Evolutionary conservation across 2,329 filamentous ascomycete genomes (phyloP), one percentile per base, ranked within the genome.

Genomic region (Penicillium sp.): DNA sequence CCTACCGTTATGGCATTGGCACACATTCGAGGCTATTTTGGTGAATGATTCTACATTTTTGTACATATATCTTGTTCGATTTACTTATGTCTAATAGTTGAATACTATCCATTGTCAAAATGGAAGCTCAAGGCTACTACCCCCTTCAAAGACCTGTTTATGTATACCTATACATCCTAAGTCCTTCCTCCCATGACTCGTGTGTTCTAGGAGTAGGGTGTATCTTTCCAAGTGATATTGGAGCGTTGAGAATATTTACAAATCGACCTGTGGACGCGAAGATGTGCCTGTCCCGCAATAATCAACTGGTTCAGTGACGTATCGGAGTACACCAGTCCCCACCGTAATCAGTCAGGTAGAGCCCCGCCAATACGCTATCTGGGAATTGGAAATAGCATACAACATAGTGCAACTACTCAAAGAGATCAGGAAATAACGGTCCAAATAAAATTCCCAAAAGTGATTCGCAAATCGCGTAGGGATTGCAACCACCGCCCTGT

Each of bases 321-420:
- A 62, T 53, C 62, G 62, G 62, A 63, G 62, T 57, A 64, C 61
- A 55, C 57, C 52, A 60, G 62, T 65, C 61, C 62, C 62, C 62
- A 63, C 61, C 58, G 10, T 51, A 55, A 47, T 62, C 60, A 10
- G 35, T 38, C 36, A 39, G n/a, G 51, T 48, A 45, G 51, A 52
- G 48, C 62, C 62, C 62, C 61, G 58, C 62, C 59, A 59, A 55
- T 51, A 40, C 38, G 55, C 56, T 60, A 58, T 58, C 58, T 49
- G 51, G 51, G 34, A 29, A 52, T 30, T 29, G 34, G 36, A n/a
- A 29, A 14, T 30, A 29, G 27, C 23, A 32, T 16, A 19, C 32
- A 29, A 23, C 27, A 36, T 51, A 44, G 32, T 50, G 32, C 35
- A 47, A 46, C 48, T n/a, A 35, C 42, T 40, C 42, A 32, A 23